Percentiles rank a stretch among this genome's conserved stretches.
Evolutionary conservation across 768 basidiomycete genomes (phyloP).

Genomic region (Amanita fuliginea): DNA sequence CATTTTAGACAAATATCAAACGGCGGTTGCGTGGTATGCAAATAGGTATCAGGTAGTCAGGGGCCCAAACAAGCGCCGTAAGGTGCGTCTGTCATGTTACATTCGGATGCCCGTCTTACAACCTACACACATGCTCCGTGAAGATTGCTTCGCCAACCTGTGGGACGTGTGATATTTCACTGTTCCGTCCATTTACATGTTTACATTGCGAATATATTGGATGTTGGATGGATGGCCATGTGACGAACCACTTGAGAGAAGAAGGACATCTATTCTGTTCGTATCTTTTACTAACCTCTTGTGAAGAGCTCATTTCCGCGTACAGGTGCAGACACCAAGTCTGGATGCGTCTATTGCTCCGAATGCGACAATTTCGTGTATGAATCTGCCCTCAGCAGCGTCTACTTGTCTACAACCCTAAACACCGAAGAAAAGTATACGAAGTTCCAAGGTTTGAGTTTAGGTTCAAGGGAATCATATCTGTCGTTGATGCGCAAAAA

Average conservation of each 20-base stretch:
- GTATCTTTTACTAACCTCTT: conserved; percentile 16
- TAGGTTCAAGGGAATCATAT: neutral
- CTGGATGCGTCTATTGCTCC: conserved; percentile 66
- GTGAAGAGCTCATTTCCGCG: neutral
- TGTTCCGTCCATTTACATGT: conserved; percentile 62
- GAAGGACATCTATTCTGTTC: conserved; percentile 55
- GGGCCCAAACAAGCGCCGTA: conserved; percentile 50
- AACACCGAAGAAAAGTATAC: conserved; percentile 51
- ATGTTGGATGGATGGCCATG: conserved; percentile 58
- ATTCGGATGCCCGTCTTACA: neutral
- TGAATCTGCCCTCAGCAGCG: conserved; percentile 36
- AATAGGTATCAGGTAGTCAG: conserved; percentile 32
- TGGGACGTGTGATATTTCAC: conserved; percentile 40
- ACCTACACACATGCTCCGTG: conserved; percentile 10
- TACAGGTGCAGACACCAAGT: conserved; percentile 61
- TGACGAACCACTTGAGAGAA: conserved; percentile 43
- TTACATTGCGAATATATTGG: conserved; percentile 60
- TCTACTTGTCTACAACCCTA: conserved; percentile 33
- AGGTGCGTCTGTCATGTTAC: conserved; percentile 31
- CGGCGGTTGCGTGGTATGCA: conserved; percentile 45
- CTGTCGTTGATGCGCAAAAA: conserved; percentile 3
- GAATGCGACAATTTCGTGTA: conserved; percentile 71
- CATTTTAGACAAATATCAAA: conserved; percentile 38
- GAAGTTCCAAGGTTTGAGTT: conserved; percentile 41
- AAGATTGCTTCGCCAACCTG: conserved; percentile 49